Percentiles rank a stretch among this genome's conserved stretches.
These are phyloP conservation scores for Phialemoniopsis sp. DNA, from an alignment of 2,329 filamentous ascomycete species.

Conservation along the genomic window DNA sequence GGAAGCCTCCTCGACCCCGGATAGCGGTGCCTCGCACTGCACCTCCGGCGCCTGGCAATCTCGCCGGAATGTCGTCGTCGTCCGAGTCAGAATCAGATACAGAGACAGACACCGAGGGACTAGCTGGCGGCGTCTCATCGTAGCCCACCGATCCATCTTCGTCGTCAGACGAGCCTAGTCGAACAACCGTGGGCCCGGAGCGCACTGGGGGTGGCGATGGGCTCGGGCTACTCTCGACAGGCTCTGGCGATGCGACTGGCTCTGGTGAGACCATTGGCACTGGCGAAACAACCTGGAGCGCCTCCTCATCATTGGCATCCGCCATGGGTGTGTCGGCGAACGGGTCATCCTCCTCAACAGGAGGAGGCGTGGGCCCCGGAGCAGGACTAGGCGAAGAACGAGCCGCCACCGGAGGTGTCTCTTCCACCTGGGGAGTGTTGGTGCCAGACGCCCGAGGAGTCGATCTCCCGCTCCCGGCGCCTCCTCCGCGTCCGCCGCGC, in stretches of 20 bases:
- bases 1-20: constrained; percentile 8
- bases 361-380: neutral
- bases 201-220: constrained; percentile 3
- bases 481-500: neutral
- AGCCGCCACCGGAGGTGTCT: neutral
- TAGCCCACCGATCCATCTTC: constrained; percentile 8
- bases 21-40: constrained; percentile 7
- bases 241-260: neutral
- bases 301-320: neutral
- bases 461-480: neutral
- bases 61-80: constrained; percentile 13
- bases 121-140: neutral
- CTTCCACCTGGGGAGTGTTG: neutral
- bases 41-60: constrained; percentile 4
- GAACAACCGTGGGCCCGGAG: constrained; percentile 24
- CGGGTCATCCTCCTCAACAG: neutral
- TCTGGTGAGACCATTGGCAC: neutral
- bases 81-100: constrained; percentile 11
- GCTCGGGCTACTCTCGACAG: neutral
- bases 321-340: neutral
- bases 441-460: too few relatives aligned
- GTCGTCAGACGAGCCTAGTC: constrained; percentile 20
- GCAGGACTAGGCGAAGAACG: too few relatives aligned
- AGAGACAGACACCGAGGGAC: constrained; percentile 7
- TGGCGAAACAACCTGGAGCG: neutral